Percentiles rank a stretch among this genome's conserved stretches.
phyloP scores from a whole-genome alignment of 106 monocot genomes.

The Iris macrosiphon region DNA sequence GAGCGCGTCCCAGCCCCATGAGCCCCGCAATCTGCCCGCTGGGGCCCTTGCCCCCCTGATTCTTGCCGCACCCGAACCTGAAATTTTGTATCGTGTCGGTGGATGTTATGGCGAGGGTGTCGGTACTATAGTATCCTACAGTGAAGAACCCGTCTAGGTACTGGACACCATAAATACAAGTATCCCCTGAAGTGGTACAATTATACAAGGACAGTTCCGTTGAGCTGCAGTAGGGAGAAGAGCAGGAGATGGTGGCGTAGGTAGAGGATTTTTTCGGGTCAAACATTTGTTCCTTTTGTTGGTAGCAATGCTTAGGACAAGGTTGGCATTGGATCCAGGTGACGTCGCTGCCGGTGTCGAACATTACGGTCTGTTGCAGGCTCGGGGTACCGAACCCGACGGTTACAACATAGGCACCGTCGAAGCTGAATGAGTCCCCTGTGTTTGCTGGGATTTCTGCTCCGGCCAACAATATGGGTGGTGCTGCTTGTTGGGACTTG shows the following conservation, averaged over 20 bases:
- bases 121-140: constrained; percentile 11
- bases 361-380: constrained; percentile 3
- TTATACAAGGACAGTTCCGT: neutral
- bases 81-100: constrained; percentile 15
- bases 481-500: neutral
- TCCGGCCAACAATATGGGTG: neutral
- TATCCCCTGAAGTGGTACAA: constrained; percentile 13
- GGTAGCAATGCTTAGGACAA: constrained; percentile 5
- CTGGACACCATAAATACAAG: constrained; percentile 16
- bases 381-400: constrained; percentile 13
- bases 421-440: neutral
- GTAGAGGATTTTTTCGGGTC: constrained; percentile 13
- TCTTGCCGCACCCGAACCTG: constrained; percentile 35
- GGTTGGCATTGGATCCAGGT: constrained; percentile 23
- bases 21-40: constrained; percentile 20
- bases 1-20: constrained; percentile 25
- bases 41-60: too few species aligned
- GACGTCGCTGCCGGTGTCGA: constrained; percentile 23
- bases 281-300: constrained; percentile 6
- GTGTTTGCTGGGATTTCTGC: constrained; percentile 3
- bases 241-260: constrained; percentile 21
- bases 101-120: constrained; percentile 14
- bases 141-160: constrained; percentile 24
- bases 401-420: constrained; percentile 10
- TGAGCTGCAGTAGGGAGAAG: constrained; percentile 12